Percentiles rank a stretch among this genome's conserved stretches.
Evolutionary conservation across 139 green algal species (phyloP).

Genomic region (Picochlorum sp.): DNA sequence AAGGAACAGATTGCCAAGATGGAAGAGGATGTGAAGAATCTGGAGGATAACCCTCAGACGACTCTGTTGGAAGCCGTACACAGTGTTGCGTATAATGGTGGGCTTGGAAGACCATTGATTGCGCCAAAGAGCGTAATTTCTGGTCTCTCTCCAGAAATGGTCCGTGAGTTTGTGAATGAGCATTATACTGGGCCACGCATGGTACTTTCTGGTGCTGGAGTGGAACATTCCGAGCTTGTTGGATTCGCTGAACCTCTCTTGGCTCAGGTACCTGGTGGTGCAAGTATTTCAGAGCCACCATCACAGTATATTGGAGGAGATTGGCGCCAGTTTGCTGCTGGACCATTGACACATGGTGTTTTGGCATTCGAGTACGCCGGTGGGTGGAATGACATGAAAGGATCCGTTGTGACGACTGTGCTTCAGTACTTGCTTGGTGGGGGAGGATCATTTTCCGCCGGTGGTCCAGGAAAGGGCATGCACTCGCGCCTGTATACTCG

Average conservation of each 20-base stretch:
- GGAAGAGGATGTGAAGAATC: slow-evolving; percentile 48
- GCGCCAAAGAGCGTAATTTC: slow-evolving; percentile 31
- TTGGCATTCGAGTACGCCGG: slow-evolving; percentile 70
- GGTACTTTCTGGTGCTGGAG: slow-evolving; percentile 73
- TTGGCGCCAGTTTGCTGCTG: slow-evolving; percentile 24
- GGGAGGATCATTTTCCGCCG: slow-evolving; percentile 82
- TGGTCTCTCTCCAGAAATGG: slow-evolving; percentile 33
- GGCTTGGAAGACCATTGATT: slow-evolving; percentile 71
- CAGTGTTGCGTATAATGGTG: slow-evolving; percentile 63
- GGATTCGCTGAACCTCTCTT: slow-evolving; percentile 60
- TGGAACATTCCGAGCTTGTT: slow-evolving; percentile 69
- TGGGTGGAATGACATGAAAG: slow-evolving; percentile 86
- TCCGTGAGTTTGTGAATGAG: slow-evolving; percentile 51
- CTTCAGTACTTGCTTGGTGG: slow-evolving; percentile 87
- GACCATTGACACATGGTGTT: slow-evolving; percentile 43
- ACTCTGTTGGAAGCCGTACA: slow-evolving; percentile 63
- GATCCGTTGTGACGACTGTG: slow-evolving; percentile 67
- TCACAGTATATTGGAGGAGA: slow-evolving; percentile 27
- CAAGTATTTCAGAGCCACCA: slow-evolving; percentile 1
- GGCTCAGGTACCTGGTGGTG: slow-evolving; percentile 4
- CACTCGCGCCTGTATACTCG: slow-evolving; percentile 90
- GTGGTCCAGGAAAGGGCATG: slow-evolving; percentile 94
- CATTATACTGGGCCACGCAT: slow-evolving; percentile 70
- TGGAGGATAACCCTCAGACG: slow-evolving; percentile 55
- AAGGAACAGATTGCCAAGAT: slow-evolving; percentile 50